Percentiles rank a stretch among this genome's conserved stretches.
These are phyloP conservation scores for Aspergillus sclerotialis DNA, from an alignment of 2,329 filamentous ascomycete species.

Conservation along the genomic window DNA sequence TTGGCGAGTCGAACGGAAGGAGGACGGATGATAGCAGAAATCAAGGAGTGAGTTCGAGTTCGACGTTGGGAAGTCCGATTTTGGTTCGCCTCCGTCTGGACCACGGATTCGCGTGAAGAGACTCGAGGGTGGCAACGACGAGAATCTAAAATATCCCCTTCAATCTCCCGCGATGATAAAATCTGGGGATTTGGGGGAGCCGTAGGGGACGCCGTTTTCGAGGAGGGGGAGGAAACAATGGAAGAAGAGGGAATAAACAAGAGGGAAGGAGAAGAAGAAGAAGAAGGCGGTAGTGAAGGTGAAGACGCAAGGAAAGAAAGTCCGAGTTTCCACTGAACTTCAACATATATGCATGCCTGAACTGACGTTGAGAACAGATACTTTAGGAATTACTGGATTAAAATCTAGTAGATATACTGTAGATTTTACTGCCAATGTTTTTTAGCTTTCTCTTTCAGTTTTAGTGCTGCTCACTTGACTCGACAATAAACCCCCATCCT, in stretches of 20 bases:
- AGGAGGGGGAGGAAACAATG: constrained; percentile 5
- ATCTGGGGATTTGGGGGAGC: constrained; percentile 11
- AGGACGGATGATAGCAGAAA: constrained; percentile 15
- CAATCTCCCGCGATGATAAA: constrained; percentile 33
- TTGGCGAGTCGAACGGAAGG: constrained; percentile 52
- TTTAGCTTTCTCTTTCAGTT: no score
- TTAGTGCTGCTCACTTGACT: no score
- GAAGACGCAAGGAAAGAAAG: constrained; percentile 17
- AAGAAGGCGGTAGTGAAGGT: constrained; percentile 2
- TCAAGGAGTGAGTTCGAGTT: constrained; percentile 7
- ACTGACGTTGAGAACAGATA: no score
- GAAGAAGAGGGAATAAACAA: constrained; percentile 3
- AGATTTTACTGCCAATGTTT: no score
- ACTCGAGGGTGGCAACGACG: constrained; percentile 7
- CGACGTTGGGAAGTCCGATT: background rate
- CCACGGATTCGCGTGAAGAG: constrained; percentile 7
- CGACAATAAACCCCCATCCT: no score
- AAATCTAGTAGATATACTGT: no score
- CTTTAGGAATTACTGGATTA: no score
- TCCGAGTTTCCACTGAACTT: constrained; percentile 17
- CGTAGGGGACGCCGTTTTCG: constrained; percentile 22
- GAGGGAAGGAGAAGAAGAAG: constrained; percentile 4
- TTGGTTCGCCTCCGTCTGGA: background rate
- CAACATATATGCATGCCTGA: no score
- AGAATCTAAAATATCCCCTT: constrained; percentile 17